These are phyloP conservation scores for Triangularia verruculosa DNA, from an alignment of 2,329 filamentous ascomycete genomes.

Conservation along the genomic window DNA sequence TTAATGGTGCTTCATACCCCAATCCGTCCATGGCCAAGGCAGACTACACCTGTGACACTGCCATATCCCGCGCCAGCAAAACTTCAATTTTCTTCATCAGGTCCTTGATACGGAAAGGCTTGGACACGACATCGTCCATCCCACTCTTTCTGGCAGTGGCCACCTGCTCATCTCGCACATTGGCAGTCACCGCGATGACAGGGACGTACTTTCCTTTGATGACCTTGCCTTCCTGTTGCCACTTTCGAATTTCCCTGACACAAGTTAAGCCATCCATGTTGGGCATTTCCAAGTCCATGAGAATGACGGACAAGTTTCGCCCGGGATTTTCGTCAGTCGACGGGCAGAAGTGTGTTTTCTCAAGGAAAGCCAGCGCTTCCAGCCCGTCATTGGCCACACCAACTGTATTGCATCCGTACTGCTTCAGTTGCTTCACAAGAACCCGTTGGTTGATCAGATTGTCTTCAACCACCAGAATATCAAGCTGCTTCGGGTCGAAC, in stretches of 20 bases:
- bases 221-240: conserved; percentile 52
- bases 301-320: conserved; percentile 52
- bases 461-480: conserved; percentile 57
- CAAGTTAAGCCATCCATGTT: conserved; percentile 70
- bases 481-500: conserved; percentile 42
- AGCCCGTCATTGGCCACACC: conserved; percentile 56
- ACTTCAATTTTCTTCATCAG: conserved; percentile 57
- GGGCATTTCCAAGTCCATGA: conserved; percentile 79
- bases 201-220: conserved; percentile 54
- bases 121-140: conserved; percentile 65
- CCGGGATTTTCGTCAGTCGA: conserved; percentile 18
- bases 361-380: conserved; percentile 45
- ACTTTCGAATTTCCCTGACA: conserved; percentile 59
- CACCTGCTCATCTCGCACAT: conserved; percentile 63
- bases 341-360: conserved; percentile 40
- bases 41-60: background rate
- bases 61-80: conserved; percentile 34
- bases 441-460: conserved; percentile 61
- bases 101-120: conserved; percentile 65
- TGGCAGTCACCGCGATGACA: conserved; percentile 66
- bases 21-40: background rate
- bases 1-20: background rate
- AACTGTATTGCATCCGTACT: conserved; percentile 47
- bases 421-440: conserved; percentile 48
- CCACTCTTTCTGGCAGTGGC: conserved; percentile 48